These are phyloP conservation scores for Sedum album DNA, from an alignment of 164 flowering plant genomes.

Conservation along the genomic window DNA sequence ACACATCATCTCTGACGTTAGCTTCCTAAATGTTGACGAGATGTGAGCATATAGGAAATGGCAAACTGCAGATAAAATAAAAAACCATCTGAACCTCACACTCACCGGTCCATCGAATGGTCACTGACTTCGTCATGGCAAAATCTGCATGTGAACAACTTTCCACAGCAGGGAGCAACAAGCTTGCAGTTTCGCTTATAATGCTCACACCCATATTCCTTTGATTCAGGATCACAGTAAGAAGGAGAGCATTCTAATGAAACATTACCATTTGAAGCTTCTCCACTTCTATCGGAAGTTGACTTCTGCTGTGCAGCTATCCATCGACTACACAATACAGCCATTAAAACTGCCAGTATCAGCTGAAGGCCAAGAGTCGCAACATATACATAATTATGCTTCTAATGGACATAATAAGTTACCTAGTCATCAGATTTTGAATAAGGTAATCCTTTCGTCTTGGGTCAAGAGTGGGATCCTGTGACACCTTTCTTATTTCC, in stretches of 20 bases:
- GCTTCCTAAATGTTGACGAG: constrained; percentile 43
- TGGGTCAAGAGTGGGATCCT: constrained; percentile 80
- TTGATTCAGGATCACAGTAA: constrained; percentile 62
- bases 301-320: constrained; percentile 90
- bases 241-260: constrained; percentile 60
- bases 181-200: constrained; percentile 93
- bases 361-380: background rate
- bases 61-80: background rate
- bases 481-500: constrained; percentile 79
- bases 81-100: background rate
- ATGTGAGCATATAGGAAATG: background rate
- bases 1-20: constrained; percentile 92
- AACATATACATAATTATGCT: background rate
- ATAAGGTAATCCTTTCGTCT: constrained; percentile 83
- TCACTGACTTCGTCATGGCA: constrained; percentile 95
- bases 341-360: constrained; percentile 11
- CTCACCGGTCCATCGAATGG: constrained; percentile 90
- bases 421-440: constrained; percentile 96
- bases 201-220: constrained; percentile 85
- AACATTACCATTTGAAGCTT: constrained; percentile 39
- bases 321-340: constrained; percentile 58
- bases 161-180: constrained; percentile 85
- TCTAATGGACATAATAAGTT: constrained; percentile 9
- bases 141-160: constrained; percentile 75
- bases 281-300: constrained; percentile 43